Conservation (phyloP, 441 rosid genomes). For the Aquilaria agallochum region DNA sequence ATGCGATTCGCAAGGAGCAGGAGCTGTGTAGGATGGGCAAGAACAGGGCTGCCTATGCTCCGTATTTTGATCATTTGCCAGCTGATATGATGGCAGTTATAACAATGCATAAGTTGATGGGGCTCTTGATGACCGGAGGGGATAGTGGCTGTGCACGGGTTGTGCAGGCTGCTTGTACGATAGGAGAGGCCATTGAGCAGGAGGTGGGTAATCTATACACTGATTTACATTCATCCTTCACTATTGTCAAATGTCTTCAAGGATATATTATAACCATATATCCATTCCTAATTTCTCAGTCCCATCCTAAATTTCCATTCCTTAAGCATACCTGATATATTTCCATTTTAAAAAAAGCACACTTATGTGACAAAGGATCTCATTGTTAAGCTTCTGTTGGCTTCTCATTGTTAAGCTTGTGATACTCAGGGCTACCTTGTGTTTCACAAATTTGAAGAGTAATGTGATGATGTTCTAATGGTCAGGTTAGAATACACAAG, state of each 20-base stretch:
- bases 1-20: constrained; percentile 74
- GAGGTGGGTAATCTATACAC: constrained; percentile 53
- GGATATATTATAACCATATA: too few relatives aligned
- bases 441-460: constrained; percentile 5
- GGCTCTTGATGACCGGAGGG: constrained; percentile 74
- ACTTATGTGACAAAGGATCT: too few relatives aligned
- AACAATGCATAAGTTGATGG: constrained; percentile 87
- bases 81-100: constrained; percentile 90
- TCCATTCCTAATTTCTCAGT: too few relatives aligned
- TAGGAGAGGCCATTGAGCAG: constrained; percentile 92
- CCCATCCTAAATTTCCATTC: too few relatives aligned
- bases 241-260: not conserved
- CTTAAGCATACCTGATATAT: too few relatives aligned
- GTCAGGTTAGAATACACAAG: constrained; percentile 64
- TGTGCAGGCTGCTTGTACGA: constrained; percentile 65
- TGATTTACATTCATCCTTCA: constrained; percentile 12
- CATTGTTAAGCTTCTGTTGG: not conserved
- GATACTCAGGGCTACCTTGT: constrained; percentile 5
- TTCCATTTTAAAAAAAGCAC: too few relatives aligned
- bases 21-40: constrained; percentile 47
- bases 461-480: constrained; percentile 10
- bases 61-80: constrained; percentile 61
- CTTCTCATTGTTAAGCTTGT: not conserved
- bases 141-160: constrained; percentile 70
- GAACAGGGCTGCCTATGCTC: constrained; percentile 48